These are phyloP conservation scores for Boletus reticulatus DNA, from an alignment of 768 basidiomycete species.

Conservation along the genomic window DNA sequence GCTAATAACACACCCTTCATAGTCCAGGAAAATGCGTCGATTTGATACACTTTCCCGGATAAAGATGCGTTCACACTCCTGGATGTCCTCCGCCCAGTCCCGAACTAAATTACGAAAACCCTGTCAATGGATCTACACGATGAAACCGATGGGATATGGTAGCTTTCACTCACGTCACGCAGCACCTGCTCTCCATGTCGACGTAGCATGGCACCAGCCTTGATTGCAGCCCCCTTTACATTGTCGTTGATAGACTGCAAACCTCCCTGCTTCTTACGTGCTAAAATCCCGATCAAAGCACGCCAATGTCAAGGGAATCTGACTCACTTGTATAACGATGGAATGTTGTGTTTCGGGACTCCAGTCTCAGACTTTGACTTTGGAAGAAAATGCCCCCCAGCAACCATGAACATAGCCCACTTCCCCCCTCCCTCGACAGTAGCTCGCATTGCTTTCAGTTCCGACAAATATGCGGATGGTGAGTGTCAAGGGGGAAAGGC, in stretches of 20 bases:
- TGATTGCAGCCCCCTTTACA: constrained; percentile 87
- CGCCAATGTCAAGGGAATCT: background rate
- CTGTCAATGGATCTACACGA: constrained; percentile 35
- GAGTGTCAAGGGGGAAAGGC: constrained; percentile 54
- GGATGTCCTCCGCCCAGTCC: constrained; percentile 88
- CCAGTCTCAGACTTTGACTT: constrained; percentile 76
- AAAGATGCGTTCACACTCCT: constrained; percentile 87
- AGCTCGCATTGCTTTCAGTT: constrained; percentile 66
- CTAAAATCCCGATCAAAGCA: constrained; percentile 41
- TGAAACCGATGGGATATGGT: background rate
- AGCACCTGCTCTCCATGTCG: constrained; percentile 94
- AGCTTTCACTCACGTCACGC: constrained; percentile 64
- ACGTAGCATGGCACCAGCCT: constrained; percentile 90
- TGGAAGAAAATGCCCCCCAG: constrained; percentile 90
- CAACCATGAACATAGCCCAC: constrained; percentile 96
- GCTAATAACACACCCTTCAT: constrained; percentile 71
- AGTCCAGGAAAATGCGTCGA: constrained; percentile 85
- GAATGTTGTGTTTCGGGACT: constrained; percentile 88
- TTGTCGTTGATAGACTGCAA: constrained; percentile 92
- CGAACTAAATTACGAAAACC: constrained; percentile 82
- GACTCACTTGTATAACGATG: constrained; percentile 95
- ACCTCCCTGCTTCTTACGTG: constrained; percentile 96
- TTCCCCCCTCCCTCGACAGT: constrained; percentile 55
- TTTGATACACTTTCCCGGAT: constrained; percentile 88
- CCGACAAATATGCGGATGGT: constrained; percentile 49